These are phyloP conservation scores for Podospora fimiseda DNA, from an alignment of 495 filamentous ascomycete genomes.

Conservation along the genomic window DNA sequence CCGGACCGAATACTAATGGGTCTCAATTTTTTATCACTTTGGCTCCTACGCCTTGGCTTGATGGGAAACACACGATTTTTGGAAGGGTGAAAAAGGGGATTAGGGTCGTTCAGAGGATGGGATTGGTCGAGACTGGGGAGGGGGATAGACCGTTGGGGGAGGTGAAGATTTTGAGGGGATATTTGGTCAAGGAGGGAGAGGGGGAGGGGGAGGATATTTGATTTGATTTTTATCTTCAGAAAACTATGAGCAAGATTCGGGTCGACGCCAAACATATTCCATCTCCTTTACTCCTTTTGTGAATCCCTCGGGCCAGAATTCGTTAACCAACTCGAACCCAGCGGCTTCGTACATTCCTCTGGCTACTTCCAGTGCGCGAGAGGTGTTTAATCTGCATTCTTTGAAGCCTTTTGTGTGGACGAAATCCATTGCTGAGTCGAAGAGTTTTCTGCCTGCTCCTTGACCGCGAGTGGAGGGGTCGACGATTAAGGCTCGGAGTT, in stretches of 20 bases:
- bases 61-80: slow-evolving; percentile 97
- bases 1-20: slow-evolving; percentile 89
- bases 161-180: slow-evolving; percentile 71
- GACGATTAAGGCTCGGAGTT: slow-evolving; percentile 28
- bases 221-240: background rate
- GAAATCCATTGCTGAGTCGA: slow-evolving; percentile 27
- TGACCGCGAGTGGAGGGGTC: slow-evolving; percentile 20
- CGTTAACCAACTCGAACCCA: slow-evolving; percentile 15
- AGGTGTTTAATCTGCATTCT: slow-evolving; percentile 22
- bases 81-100: slow-evolving; percentile 85
- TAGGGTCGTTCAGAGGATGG: slow-evolving; percentile 79
- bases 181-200: slow-evolving; percentile 51
- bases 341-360: slow-evolving; percentile 21
- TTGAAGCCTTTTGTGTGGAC: slow-evolving; percentile 18
- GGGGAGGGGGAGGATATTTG: slow-evolving; percentile 20
- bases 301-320: slow-evolving; percentile 9
- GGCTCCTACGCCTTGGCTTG: slow-evolving; percentile 93
- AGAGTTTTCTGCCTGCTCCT: slow-evolving; percentile 23
- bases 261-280: slow-evolving; percentile 19
- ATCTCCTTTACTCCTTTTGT: slow-evolving; percentile 10
- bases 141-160: slow-evolving; percentile 79
- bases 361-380: slow-evolving; percentile 14
- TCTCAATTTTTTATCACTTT: slow-evolving; percentile 85
- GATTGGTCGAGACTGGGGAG: slow-evolving; percentile 73
- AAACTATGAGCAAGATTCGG: background rate